Percentiles rank a stretch among this genome's conserved stretches.
Evolutionary conservation across 352 stramenopile genomes (phyloP).

Genomic region (Phytopythium ostracodes): DNA sequence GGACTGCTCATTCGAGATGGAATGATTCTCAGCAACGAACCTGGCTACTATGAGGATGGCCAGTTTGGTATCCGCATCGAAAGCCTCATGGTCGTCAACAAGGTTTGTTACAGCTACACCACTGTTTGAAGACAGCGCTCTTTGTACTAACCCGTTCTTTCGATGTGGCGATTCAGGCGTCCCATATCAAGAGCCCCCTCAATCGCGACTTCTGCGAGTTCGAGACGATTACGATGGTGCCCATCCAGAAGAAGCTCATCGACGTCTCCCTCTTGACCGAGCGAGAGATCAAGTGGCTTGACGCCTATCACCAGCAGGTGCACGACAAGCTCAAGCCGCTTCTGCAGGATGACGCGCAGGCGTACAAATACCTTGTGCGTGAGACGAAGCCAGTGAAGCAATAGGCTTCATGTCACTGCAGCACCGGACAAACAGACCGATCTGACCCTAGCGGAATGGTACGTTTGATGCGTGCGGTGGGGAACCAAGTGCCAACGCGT

Average conservation of each 20-base stretch:
- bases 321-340: constrained; percentile 90
- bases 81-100: constrained; percentile 95
- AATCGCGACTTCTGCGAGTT: constrained; percentile 94
- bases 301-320: constrained; percentile 92
- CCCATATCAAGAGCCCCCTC: constrained; percentile 58
- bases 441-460: background rate
- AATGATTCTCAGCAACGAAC: constrained; percentile 99
- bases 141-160: constrained; percentile 7
- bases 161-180: constrained; percentile 17
- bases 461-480: no score
- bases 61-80: constrained; percentile 99
- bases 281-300: constrained; percentile 94
- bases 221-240: constrained; percentile 96
- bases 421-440: background rate
- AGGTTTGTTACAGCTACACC: constrained; percentile 40
- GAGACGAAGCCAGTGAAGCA: constrained; percentile 62
- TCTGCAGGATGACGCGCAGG: constrained; percentile 57
- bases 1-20: constrained; percentile 84
- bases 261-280: constrained; percentile 88
- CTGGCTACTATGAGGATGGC: constrained; percentile 97
- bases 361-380: constrained; percentile 69
- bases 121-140: background rate
- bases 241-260: constrained; percentile 98
- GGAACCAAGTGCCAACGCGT: no score
- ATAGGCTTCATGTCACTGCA: background rate